These are phyloP conservation scores for Carex myosuroides DNA, from an alignment of 176 grass and related monocot genomes.

Conservation along the genomic window DNA sequence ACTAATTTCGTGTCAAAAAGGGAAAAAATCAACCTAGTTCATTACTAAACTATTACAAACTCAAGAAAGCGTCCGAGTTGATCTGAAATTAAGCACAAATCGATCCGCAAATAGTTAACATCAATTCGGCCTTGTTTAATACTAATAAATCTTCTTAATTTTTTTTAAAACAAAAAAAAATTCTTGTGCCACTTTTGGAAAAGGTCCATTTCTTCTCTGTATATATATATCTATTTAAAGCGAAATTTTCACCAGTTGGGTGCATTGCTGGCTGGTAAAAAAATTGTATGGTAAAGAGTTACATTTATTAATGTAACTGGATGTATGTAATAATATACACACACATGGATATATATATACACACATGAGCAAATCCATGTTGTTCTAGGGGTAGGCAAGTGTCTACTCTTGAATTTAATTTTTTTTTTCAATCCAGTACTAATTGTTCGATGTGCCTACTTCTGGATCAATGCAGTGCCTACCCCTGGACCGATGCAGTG, in stretches of 20 bases:
- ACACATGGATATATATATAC: too few relatives aligned
- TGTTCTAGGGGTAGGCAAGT: too few relatives aligned
- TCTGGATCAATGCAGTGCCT: too few relatives aligned
- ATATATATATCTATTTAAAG: neutral
- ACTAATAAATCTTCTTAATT: too few relatives aligned
- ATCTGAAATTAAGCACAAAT: neutral
- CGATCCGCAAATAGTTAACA: neutral
- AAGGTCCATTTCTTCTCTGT: neutral
- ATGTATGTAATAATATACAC: neutral
- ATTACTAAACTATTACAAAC: neutral
- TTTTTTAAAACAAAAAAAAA: neutral
- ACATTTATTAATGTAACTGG: neutral
- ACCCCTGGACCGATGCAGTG: too few relatives aligned
- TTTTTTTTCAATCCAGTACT: too few relatives aligned
- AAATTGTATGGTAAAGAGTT: neutral
- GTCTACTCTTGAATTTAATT: too few relatives aligned
- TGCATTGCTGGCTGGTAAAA: neutral
- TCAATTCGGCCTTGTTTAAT: neutral
- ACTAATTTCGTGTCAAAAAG: neutral
- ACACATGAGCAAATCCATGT: too few relatives aligned
- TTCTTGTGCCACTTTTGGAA: neutral
- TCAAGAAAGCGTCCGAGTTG: neutral
- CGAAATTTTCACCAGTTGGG: neutral
- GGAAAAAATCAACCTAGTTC: neutral
- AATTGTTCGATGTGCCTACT: too few relatives aligned